Conservation (phyloP, 176 grass and related monocot species). For the Metroxylon sagu region DNA sequence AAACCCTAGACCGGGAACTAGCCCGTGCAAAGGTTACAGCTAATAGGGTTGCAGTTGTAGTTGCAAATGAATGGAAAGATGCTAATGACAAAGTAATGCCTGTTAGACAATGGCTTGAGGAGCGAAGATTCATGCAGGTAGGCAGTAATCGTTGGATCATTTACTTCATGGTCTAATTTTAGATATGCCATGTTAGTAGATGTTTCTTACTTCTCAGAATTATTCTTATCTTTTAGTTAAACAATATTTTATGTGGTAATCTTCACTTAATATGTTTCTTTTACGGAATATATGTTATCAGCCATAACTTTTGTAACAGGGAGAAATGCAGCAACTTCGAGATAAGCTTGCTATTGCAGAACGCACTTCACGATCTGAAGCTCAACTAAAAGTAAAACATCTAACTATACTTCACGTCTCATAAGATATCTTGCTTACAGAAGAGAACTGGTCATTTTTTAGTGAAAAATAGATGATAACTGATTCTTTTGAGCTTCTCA, state of each 20-base stretch:
- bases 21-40: conserved; percentile 88
- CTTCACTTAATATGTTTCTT: neutral
- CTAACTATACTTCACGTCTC: no score
- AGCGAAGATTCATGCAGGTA: conserved; percentile 85
- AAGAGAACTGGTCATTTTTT: no score
- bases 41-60: conserved; percentile 95
- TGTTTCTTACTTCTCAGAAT: neutral
- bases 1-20: conserved; percentile 91
- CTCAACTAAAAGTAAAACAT: conserved; percentile 69
- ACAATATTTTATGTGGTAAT: neutral
- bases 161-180: no score
- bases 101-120: conserved; percentile 95
- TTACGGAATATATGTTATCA: neutral
- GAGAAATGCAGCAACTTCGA: conserved; percentile 94
- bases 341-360: conserved; percentile 93
- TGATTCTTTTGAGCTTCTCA: conserved; percentile 25
- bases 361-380: conserved; percentile 78
- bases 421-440: no score
- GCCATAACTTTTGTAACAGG: conserved; percentile 29
- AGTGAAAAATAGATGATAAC: neutral
- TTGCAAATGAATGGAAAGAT: conserved; percentile 99
- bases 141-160: conserved; percentile 3
- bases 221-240: neutral
- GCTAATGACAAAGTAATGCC: conserved; percentile 99
- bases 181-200: neutral